Evolutionary conservation across 805 yeast species (phyloP).

Genomic region (Ogataea pini): DNA sequence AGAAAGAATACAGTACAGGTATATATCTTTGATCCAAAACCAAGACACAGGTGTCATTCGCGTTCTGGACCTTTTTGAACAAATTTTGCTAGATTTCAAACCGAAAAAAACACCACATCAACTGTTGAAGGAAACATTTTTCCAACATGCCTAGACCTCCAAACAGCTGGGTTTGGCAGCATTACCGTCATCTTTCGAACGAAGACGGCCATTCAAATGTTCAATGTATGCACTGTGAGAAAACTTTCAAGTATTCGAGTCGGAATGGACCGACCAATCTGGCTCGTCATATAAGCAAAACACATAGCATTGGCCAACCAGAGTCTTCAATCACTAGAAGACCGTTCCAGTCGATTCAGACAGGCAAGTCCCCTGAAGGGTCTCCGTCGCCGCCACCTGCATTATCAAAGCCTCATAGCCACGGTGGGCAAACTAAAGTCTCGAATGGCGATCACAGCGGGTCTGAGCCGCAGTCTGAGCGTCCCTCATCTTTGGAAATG

Average conservation of each 20-base stretch:
- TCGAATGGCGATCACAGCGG: constrained; percentile 14
- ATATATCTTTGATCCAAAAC: background rate
- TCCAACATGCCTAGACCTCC: constrained; percentile 37
- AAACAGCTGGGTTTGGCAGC: constrained; percentile 39
- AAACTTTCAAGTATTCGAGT: constrained; percentile 32
- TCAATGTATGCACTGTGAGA: constrained; percentile 33
- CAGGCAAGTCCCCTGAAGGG: constrained; percentile 4
- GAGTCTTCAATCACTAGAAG: constrained; percentile 30
- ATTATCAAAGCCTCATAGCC: constrained; percentile 12
- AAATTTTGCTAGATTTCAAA: background rate
- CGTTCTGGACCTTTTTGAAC: background rate
- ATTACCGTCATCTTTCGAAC: constrained; percentile 31
- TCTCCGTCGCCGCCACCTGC: background rate
- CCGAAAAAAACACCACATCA: background rate
- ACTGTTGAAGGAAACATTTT: background rate
- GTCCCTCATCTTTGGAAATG: constrained; percentile 15
- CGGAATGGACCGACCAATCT: constrained; percentile 39
- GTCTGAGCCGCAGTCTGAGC: constrained; percentile 13
- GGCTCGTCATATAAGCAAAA: constrained; percentile 33
- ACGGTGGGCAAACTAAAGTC: constrained; percentile 11
- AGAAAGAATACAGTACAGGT: background rate
- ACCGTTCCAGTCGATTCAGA: constrained; percentile 24
- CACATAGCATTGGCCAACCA: constrained; percentile 32
- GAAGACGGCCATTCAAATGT: constrained; percentile 27
- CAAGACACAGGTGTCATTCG: background rate